A percentile compares a stretch with the other conserved stretches of the same genome.
Evolutionary conservation across 305 asterid genomes (phyloP).

Genomic region (Solanum hybrid): DNA sequence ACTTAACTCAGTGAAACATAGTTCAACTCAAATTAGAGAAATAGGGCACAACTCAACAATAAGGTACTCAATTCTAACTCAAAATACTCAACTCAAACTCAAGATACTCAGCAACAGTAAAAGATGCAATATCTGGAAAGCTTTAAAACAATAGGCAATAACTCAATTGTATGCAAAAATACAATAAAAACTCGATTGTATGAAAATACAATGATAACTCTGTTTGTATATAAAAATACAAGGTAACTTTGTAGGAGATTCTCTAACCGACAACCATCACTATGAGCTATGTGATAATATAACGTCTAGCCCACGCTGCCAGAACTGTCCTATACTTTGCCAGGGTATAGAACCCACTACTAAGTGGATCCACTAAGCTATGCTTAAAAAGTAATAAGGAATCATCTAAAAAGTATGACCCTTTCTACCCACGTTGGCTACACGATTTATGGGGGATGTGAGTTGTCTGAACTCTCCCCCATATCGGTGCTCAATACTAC

Average conservation of each 20-base stretch:
- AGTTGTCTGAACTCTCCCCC: too few species aligned
- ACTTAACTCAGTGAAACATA: too few species aligned
- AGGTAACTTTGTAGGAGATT: not conserved
- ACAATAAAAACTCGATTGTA: not conserved
- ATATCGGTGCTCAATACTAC: too few species aligned
- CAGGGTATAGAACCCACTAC: too few species aligned
- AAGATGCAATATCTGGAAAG: not conserved
- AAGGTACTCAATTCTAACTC: not conserved
- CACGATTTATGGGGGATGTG: too few species aligned
- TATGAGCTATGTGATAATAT: not conserved
- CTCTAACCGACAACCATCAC: not conserved
- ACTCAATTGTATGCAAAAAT: not conserved
- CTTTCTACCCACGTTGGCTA: too few species aligned
- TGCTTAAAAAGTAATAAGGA: too few species aligned
- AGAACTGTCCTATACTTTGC: not conserved
- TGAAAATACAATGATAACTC: not conserved
- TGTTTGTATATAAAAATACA: not conserved
- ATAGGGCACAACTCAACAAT: not conserved
- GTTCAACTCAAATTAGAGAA: not conserved
- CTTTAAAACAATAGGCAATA: not conserved
- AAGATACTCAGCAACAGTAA: not conserved
- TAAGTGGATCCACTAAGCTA: too few species aligned
- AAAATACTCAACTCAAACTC: not conserved
- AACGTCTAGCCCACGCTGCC: not conserved
- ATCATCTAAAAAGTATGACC: too few species aligned